Evolutionary conservation across 768 basidiomycete genomes (phyloP).

Genomic region (Psilocybe cubensis): DNA sequence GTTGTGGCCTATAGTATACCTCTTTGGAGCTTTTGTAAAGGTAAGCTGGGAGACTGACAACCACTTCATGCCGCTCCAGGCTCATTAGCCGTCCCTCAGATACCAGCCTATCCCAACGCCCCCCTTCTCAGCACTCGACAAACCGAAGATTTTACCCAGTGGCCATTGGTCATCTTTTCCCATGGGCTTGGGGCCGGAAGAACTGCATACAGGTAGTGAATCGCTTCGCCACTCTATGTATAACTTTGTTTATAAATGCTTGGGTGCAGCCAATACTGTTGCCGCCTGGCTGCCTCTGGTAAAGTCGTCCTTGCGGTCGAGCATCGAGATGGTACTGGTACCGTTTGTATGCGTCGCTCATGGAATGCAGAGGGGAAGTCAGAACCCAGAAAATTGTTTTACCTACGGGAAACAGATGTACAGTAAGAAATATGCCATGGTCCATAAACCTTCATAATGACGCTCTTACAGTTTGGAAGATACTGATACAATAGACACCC

Average conservation of each 20-base stretch:
- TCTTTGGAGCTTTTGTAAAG: slow-evolving; percentile 53
- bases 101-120: slow-evolving; percentile 60
- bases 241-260: neutral
- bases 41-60: slow-evolving; percentile 25
- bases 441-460: neutral
- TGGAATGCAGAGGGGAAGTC: slow-evolving; percentile 32
- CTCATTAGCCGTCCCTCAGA: slow-evolving; percentile 33
- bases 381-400: slow-evolving; percentile 39
- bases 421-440: slow-evolving; percentile 38
- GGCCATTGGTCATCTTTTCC: slow-evolving; percentile 85
- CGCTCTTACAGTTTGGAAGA: slow-evolving; percentile 30
- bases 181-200: slow-evolving; percentile 81
- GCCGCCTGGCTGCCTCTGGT: slow-evolving; percentile 74
- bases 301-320: slow-evolving; percentile 83
- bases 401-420: slow-evolving; percentile 61
- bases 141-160: slow-evolving; percentile 36
- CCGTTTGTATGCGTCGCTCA: slow-evolving; percentile 45
- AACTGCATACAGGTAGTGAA: slow-evolving; percentile 64
- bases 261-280: slow-evolving; percentile 63
- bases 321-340: slow-evolving; percentile 82
- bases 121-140: slow-evolving; percentile 48
- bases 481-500: slow-evolving; percentile 20
- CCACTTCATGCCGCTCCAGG: neutral
- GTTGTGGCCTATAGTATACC: slow-evolving; percentile 52
- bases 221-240: neutral